Evolutionary conservation across 1,284 basidiomycete species (phyloP), one percentile per base, ranked within the genome.

Genomic region (Jaminaea rosea): DNA sequence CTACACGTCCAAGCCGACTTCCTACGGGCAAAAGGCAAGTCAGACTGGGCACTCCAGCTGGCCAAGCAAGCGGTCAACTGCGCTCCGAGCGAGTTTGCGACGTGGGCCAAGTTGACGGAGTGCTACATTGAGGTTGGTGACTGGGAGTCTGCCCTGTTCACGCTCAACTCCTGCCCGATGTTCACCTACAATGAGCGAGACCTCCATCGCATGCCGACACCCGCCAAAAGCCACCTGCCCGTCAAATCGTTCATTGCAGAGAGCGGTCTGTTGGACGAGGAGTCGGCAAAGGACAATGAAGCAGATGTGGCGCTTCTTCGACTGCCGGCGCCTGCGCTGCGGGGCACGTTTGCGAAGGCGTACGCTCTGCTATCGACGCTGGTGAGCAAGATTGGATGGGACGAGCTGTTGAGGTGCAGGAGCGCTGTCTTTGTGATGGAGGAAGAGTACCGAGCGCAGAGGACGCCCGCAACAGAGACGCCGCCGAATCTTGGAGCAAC

Each of bases 361-460:
- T 98, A 98, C 70, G 80, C 84, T 2, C 82, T 98, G 15, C 81
- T 98, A 15, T 87, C 93, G 5, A 82, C 85, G 1, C 82, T 98
- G 17, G 91, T 94, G 26, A 84, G 85, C 4, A 83, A 89, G 64
- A 90, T 99, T 60, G 94, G 93, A 0, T 99, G 93, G 94, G 94
- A 99, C 76, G 94, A 98, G 77, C 80, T 98, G 13, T 80, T 98
- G 52, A 90, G 90, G 78, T 87, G 87, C 26, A 84, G 93, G 79
- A 91, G 87, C 74, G 78, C 80, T 44, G 93, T 99, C 9, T 98
- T 99, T 76, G 94, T 99, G 32, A 99, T 98, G 93, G 93, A 98
- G 75, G 93, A 98, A 74, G 93, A 99, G 75, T 99, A 98, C 74
- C 80, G 94, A 26, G 72, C 77, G 60, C 80, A 80, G 60, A 79